Percentiles rank a stretch among this genome's conserved stretches.
Conservation (phyloP, 495 filamentous ascomycete genomes). For the Aspergillus conjunctus region DNA sequence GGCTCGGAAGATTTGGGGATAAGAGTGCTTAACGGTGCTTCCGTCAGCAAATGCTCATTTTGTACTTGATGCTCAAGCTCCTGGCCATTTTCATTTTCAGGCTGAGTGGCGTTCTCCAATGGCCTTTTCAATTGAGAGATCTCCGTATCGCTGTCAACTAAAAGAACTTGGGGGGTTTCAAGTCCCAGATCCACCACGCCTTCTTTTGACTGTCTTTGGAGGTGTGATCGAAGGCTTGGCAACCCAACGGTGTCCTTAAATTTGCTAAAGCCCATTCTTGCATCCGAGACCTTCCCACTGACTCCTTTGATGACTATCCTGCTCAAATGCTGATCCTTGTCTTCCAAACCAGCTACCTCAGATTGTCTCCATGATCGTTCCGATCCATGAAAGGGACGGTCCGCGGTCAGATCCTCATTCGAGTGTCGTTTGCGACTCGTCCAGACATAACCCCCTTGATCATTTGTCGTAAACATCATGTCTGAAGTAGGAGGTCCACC, state of each 20-base stretch:
- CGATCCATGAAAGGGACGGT: conserved; percentile 32
- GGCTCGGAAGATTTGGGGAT: conserved; percentile 26
- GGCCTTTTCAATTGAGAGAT: conserved; percentile 18
- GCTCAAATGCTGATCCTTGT: conserved; percentile 66
- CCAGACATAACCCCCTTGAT: conserved; percentile 66
- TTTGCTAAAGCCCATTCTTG: conserved; percentile 76
- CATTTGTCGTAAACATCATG: conserved; percentile 69
- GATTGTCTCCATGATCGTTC: conserved; percentile 36
- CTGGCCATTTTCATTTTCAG: conserved; percentile 28
- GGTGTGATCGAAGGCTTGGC: conserved; percentile 51
- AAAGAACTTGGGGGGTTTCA: conserved; percentile 34
- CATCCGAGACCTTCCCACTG: conserved; percentile 77
- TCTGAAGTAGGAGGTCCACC: conserved; percentile 55
- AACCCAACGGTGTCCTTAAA: conserved; percentile 84
- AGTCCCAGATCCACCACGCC: conserved; percentile 33
- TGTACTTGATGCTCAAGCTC: conserved; percentile 23
- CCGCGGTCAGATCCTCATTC: conserved; percentile 38
- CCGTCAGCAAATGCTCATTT: conserved; percentile 22
- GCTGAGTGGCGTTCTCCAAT: conserved; percentile 20
- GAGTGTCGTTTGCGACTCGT: conserved; percentile 55
- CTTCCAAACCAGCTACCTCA: conserved; percentile 43
- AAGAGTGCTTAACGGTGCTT: conserved; percentile 18
- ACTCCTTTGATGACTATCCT: conserved; percentile 77
- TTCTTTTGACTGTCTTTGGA: conserved; percentile 48
- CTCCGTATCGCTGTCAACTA: conserved; percentile 42